A percentile compares a stretch with the other conserved stretches of the same genome.
Conservation (phyloP, 2,329 filamentous ascomycete genomes). For the Ilyonectria sp. region DNA sequence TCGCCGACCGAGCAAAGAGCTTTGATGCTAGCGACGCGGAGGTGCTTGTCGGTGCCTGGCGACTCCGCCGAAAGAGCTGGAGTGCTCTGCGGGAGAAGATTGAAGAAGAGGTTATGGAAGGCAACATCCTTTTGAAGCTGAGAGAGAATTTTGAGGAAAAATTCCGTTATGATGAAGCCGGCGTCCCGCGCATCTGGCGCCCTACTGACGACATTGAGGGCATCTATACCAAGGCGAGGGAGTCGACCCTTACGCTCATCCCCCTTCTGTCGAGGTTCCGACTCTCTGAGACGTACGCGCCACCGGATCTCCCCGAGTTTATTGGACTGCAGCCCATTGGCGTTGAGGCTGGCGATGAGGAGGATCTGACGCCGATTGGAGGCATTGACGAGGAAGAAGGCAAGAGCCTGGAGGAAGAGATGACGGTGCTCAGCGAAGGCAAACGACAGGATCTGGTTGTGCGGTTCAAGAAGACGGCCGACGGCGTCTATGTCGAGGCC, state of each 20-base stretch:
- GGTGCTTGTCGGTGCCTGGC: slow-evolving; percentile 93
- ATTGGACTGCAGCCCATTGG: slow-evolving; percentile 84
- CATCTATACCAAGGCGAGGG: slow-evolving; percentile 90
- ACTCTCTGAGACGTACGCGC: slow-evolving; percentile 79
- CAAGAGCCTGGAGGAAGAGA: slow-evolving; percentile 95
- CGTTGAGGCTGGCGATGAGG: slow-evolving; percentile 87
- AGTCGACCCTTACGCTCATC: slow-evolving; percentile 92
- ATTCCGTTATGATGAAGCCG: slow-evolving; percentile 96
- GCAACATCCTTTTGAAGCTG: slow-evolving; percentile 94
- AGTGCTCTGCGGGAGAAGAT: slow-evolving; percentile 89
- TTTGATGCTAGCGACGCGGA: slow-evolving; percentile 94
- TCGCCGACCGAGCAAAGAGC: slow-evolving; percentile 90
- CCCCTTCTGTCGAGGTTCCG: slow-evolving; percentile 90
- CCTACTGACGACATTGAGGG: slow-evolving; percentile 98
- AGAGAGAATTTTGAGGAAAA: slow-evolving; percentile 99
- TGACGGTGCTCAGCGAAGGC: slow-evolving; percentile 91
- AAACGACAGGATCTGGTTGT: slow-evolving; percentile 94
- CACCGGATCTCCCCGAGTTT: slow-evolving; percentile 88
- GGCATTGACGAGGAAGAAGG: slow-evolving; percentile 96
- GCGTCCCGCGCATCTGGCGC: slow-evolving; percentile 96
- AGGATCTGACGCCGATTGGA: slow-evolving; percentile 89
- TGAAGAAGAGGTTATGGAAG: slow-evolving; percentile 98
- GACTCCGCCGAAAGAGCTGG: slow-evolving; percentile 94
- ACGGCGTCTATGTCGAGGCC: slow-evolving; percentile 97
- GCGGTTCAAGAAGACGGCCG: slow-evolving; percentile 97